Evolutionary conservation across 139 green algal species (phyloP).

Genomic region (Cymbomonas tetramitiformis): DNA sequence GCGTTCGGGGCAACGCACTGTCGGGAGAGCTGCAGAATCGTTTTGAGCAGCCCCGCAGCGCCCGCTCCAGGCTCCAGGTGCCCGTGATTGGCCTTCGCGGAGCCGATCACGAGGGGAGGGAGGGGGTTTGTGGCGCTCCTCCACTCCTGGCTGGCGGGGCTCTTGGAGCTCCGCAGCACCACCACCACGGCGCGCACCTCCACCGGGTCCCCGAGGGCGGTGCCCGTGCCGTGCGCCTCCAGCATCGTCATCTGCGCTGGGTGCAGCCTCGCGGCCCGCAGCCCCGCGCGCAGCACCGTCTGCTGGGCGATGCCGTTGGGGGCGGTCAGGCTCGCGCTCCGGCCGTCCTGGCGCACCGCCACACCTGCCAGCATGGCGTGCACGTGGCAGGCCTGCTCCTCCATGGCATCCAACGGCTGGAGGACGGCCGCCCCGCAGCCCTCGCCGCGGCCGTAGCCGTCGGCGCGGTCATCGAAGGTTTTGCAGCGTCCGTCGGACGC

Average conservation of each 20-base stretch:
- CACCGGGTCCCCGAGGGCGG: constrained; percentile 35
- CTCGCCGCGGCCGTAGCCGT: constrained; percentile 65
- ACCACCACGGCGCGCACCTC: constrained; percentile 16
- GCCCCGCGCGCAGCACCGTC: constrained; percentile 45
- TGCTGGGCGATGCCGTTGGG: constrained; percentile 74
- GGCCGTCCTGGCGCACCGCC: constrained; percentile 50
- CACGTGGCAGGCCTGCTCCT: too few relatives aligned
- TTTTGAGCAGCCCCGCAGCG: neutral
- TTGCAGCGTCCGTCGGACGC: constrained; percentile 47
- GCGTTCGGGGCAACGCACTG: neutral
- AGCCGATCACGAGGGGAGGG: neutral
- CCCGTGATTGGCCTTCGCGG: constrained; percentile 2
- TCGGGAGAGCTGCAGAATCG: neutral
- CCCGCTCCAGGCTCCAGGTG: constrained; percentile 12
- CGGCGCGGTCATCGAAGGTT: constrained; percentile 45
- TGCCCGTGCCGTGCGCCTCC: constrained; percentile 21
- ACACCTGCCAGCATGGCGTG: too few relatives aligned
- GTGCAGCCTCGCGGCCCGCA: too few relatives aligned
- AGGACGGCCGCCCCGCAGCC: constrained; percentile 31
- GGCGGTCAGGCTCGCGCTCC: constrained; percentile 62
- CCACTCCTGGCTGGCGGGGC: too few relatives aligned
- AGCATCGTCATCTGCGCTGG: neutral
- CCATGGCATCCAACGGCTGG: too few relatives aligned
- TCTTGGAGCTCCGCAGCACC: too few relatives aligned
- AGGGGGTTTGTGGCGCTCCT: too few relatives aligned